phyloP scores from a whole-genome alignment of 352 stramenopile genomes.

The Bremia lactucae region DNA sequence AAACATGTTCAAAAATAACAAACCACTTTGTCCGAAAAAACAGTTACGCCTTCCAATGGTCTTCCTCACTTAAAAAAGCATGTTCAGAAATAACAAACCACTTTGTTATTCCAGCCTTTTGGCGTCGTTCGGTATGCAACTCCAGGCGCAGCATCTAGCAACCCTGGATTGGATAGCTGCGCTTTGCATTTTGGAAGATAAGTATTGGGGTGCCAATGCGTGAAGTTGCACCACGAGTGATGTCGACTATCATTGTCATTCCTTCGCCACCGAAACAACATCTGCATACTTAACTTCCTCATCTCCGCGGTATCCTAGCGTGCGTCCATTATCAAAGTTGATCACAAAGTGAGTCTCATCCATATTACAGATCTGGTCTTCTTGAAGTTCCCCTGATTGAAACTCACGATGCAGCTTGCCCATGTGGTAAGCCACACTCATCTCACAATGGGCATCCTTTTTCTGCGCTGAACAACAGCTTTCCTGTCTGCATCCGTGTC shows the following conservation, averaged over 20 bases:
- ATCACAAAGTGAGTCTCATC: neutral
- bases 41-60: too few relatives aligned
- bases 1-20: too few relatives aligned
- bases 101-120: too few relatives aligned
- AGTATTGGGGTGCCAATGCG: neutral
- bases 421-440: neutral
- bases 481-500: neutral
- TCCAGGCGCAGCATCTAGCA: neutral
- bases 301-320: neutral
- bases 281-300: slow-evolving; percentile 1
- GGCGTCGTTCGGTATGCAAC: neutral
- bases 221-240: neutral
- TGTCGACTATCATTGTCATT: neutral
- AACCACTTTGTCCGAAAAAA: too few relatives aligned
- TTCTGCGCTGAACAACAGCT: neutral
- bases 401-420: slow-evolving; percentile 3
- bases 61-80: too few relatives aligned
- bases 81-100: too few relatives aligned
- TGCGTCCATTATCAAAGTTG: neutral
- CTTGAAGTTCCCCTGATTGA: neutral
- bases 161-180: neutral
- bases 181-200: neutral
- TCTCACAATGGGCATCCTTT: neutral
- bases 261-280: neutral
- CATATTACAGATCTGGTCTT: slow-evolving; percentile 1